Conservation (phyloP, 2,329 filamentous ascomycete species). For the Kalmusia sp. region DNA sequence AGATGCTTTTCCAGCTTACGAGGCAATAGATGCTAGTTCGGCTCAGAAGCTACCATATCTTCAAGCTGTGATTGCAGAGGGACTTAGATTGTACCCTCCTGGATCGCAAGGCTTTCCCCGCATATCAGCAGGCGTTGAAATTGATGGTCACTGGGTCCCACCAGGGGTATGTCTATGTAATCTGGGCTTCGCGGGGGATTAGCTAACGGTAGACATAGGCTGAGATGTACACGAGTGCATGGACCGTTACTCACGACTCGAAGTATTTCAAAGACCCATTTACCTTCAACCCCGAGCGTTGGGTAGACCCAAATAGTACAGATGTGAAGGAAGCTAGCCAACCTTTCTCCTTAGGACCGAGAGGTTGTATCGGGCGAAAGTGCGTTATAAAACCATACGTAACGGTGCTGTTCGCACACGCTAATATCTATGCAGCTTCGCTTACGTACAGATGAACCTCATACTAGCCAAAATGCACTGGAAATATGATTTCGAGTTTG, state of each 20-base stretch:
- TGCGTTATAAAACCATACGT: no score
- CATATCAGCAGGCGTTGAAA: slow-evolving; percentile 13
- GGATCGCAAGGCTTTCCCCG: slow-evolving; percentile 48
- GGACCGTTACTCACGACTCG: slow-evolving; percentile 23
- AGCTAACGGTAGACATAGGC: slow-evolving; percentile 27
- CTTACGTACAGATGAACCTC: slow-evolving; percentile 36
- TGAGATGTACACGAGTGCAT: slow-evolving; percentile 27
- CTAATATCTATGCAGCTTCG: slow-evolving; percentile 14
- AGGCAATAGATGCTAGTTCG: slow-evolving; percentile 7
- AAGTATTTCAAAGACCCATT: slow-evolving; percentile 24
- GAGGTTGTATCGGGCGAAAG: slow-evolving; percentile 43
- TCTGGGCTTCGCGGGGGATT: no score
- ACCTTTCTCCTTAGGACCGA: slow-evolving; percentile 42
- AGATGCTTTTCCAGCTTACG: slow-evolving; percentile 1
- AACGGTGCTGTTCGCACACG: background rate
- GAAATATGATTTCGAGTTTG: slow-evolving; percentile 46
- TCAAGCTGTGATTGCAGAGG: slow-evolving; percentile 32
- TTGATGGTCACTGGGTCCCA: slow-evolving; percentile 28
- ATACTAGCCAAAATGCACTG: slow-evolving; percentile 47
- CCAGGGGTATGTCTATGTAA: slow-evolving; percentile 13
- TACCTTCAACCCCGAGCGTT: slow-evolving; percentile 44
- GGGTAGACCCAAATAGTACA: slow-evolving; percentile 36
- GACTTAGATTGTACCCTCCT: slow-evolving; percentile 25
- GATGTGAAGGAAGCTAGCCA: slow-evolving; percentile 26
- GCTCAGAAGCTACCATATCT: slow-evolving; percentile 26